Conservation (phyloP, 2,329 filamentous ascomycete genomes). For the Cladosporium halotolerans region DNA sequence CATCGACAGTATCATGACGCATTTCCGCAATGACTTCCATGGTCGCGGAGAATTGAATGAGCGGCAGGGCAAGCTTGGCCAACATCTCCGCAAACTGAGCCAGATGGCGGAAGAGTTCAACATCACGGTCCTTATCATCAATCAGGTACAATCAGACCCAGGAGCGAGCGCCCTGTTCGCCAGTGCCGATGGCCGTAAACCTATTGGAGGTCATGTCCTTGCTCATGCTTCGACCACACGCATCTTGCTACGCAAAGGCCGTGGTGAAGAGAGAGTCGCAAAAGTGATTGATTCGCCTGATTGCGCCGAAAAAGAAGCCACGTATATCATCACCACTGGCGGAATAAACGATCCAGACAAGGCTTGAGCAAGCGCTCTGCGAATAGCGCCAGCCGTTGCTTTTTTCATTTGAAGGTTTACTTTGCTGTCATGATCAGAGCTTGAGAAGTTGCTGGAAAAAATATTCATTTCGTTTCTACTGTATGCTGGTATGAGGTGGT, state of each 20-base stretch:
- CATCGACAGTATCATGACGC: constrained; percentile 65
- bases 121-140: constrained; percentile 59
- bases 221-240: constrained; percentile 63
- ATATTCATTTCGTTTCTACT: too few relatives aligned
- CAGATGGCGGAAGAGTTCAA: constrained; percentile 68
- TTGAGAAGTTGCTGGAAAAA: too few relatives aligned
- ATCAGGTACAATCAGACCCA: constrained; percentile 66
- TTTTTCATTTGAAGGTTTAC: too few relatives aligned
- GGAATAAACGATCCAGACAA: constrained; percentile 64
- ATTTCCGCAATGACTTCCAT: constrained; percentile 61
- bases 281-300: constrained; percentile 64
- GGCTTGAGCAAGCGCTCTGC: constrained; percentile 30
- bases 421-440: too few relatives aligned
- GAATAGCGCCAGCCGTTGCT: too few relatives aligned
- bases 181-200: constrained; percentile 61
- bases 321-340: constrained; percentile 63
- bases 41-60: constrained; percentile 63
- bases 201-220: constrained; percentile 61
- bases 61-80: constrained; percentile 61
- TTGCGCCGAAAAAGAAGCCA: constrained; percentile 62
- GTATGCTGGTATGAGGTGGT: neutral
- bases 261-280: constrained; percentile 63
- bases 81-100: constrained; percentile 57
- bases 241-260: constrained; percentile 60
- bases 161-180: constrained; percentile 63